Base-by-base conservation (phyloP, 2,329 filamentous ascomycete genomes). In the Huntiella savannae region DNA sequence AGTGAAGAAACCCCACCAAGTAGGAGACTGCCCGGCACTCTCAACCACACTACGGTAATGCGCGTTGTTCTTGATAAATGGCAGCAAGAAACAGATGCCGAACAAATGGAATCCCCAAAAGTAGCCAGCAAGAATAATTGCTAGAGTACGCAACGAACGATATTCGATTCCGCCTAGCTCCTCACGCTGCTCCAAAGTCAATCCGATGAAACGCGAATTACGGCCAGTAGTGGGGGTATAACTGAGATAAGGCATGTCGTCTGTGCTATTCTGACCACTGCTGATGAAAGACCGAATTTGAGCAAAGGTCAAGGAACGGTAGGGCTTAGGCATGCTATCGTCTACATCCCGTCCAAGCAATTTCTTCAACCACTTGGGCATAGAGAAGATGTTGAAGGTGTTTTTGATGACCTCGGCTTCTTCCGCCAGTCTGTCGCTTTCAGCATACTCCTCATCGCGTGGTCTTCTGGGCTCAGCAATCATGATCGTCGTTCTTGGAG, bases 111-210 rank as follows among this genome's bases (percentile, higher is more conserved):
- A 95, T 1, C 80, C 78, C 58, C 85, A 73, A 56, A 82, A 95
- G 61, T 96, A 98, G 5, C 64, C 65, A 3, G 82, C 69, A 15
- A 96, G 66, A 28, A 96, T 77, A 22, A 84, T 58, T 1, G 83
- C 82, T 41, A 98, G 64, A 2, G 85, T 84, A 60, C 94, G 92
- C 50, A 98, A 60, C 0, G 88, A 83, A 4, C 91, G 79, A 57
- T 98, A 98, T 60, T 98, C 91, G 52, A 98, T 94, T 15, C 91
- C 91, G 8, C 91, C 91, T 2, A 98, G 65, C 60, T 98, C 91
- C 58, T 98, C 87, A 53, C 91, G 75, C 61, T 98, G 86, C 52
- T 91, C 85, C 53, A 93, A 81, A 0, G 81, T 83, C 52, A 98
- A 62, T 53, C 87, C 84, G 10, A 91, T 71, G 56, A 96, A 98